A percentile compares a stretch with the other conserved stretches of the same genome.
phyloP scores from a whole-genome alignment of 495 filamentous ascomycete genomes.

The Friedmanniomyces simplex region DNA sequence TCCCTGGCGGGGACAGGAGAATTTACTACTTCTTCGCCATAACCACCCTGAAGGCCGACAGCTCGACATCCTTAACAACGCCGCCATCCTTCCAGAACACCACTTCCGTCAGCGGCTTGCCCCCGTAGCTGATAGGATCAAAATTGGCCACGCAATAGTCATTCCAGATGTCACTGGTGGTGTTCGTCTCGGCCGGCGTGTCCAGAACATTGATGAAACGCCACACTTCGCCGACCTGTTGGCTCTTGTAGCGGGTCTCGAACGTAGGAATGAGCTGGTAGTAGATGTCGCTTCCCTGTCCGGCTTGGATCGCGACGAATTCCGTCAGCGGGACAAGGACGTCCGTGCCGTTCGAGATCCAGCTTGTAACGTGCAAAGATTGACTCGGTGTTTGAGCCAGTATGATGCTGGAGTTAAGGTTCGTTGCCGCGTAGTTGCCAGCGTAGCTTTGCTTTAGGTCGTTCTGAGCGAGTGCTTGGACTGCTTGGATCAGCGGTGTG shows the following conservation, averaged over 20 bases:
- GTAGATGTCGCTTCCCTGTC: neutral
- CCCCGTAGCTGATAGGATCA: slow-evolving; percentile 19
- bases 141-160: slow-evolving; percentile 23
- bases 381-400: slow-evolving; percentile 12
- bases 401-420: slow-evolving; percentile 21
- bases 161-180: slow-evolving; percentile 10
- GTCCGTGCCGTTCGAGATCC: slow-evolving; percentile 23
- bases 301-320: neutral
- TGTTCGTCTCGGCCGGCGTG: slow-evolving; percentile 8
- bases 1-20: too few species aligned
- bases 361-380: slow-evolving; percentile 16
- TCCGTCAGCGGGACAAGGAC: neutral
- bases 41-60: slow-evolving; percentile 17
- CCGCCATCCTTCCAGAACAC: slow-evolving; percentile 13
- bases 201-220: neutral
- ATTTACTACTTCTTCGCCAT: slow-evolving; percentile 5
- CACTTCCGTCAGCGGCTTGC: slow-evolving; percentile 21
- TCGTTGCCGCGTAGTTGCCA: slow-evolving; percentile 7
- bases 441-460: slow-evolving; percentile 20
- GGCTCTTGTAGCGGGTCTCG: slow-evolving; percentile 17
- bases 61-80: slow-evolving; percentile 4
- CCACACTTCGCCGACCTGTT: slow-evolving; percentile 6
- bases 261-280: slow-evolving; percentile 12
- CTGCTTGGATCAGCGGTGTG: slow-evolving; percentile 15
- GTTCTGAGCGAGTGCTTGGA: slow-evolving; percentile 17